Conservation (phyloP, 2,329 filamentous ascomycete genomes). For the Gnomoniopsis sp. region DNA sequence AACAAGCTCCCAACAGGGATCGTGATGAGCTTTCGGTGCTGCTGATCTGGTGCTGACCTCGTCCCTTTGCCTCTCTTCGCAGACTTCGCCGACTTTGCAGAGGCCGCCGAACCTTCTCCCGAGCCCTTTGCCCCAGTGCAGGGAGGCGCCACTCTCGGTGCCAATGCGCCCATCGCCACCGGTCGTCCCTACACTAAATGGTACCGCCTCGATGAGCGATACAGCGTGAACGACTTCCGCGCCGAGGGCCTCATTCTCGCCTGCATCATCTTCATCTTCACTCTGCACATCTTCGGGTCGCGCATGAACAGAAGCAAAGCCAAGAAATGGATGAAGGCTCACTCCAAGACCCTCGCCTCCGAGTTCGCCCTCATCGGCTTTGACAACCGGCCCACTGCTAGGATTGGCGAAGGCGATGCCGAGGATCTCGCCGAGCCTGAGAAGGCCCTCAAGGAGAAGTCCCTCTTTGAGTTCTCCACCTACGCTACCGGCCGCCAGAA, state of each 20-base stretch:
- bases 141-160: constrained; percentile 43
- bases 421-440: constrained; percentile 34
- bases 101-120: constrained; percentile 65
- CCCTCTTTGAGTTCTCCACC: constrained; percentile 77
- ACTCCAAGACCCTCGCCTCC: constrained; percentile 66
- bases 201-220: constrained; percentile 95
- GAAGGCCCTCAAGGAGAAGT: constrained; percentile 74
- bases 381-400: constrained; percentile 49
- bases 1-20: neutral
- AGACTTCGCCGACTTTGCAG: constrained; percentile 96
- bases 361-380: constrained; percentile 92
- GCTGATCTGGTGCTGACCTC: constrained; percentile 23
- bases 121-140: constrained; percentile 44
- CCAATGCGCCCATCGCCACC: constrained; percentile 43
- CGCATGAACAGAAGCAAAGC: constrained; percentile 77
- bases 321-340: constrained; percentile 72
- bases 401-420: constrained; percentile 30
- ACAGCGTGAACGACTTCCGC: constrained; percentile 78
- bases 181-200: constrained; percentile 79
- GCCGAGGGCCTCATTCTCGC: constrained; percentile 79
- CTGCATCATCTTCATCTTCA: constrained; percentile 69
- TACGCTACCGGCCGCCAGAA: constrained; percentile 94
- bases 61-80: constrained; percentile 19
- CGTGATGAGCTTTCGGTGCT: neutral
- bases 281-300: constrained; percentile 78